Conservation (phyloP, 306 rosid genomes). For the Canavalia ensiformis region DNA sequence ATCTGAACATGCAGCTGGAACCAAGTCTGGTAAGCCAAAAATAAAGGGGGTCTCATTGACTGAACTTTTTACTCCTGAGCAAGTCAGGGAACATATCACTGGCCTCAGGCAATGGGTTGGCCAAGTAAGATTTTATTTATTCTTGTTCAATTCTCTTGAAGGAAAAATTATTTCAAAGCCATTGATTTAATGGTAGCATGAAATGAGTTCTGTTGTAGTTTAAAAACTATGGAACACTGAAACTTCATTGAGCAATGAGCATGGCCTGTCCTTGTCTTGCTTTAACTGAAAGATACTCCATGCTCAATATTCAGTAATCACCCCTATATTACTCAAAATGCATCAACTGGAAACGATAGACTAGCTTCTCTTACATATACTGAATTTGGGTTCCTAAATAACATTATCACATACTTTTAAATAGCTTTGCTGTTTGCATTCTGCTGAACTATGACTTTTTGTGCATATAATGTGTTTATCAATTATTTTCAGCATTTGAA, state of each 20-base stretch:
- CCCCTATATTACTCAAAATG: background rate
- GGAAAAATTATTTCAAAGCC: background rate
- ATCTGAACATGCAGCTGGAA: conserved; percentile 68
- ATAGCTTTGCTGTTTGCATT: background rate
- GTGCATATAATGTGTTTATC: background rate
- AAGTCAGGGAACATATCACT: conserved; percentile 82
- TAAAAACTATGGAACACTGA: background rate
- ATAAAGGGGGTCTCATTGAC: conserved; percentile 94
- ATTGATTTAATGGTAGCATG: background rate
- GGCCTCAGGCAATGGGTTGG: conserved; percentile 99
- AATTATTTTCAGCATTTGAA: conserved; percentile 24
- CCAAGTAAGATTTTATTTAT: conserved; percentile 68
- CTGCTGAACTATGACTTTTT: background rate
- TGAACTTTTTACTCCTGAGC: conserved; percentile 94
- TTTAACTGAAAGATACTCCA: background rate
- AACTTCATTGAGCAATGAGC: conserved; percentile 26
- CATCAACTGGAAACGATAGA: background rate
- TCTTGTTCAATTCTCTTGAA: background rate
- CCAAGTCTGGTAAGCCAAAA: conserved; percentile 97
- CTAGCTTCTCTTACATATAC: background rate
- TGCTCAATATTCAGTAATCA: background rate
- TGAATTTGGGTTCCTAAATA: background rate
- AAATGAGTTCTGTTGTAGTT: conserved; percentile 6
- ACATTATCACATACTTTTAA: conserved; percentile 4
- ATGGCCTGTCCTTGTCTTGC: conserved; percentile 15